phyloP scores from a whole-genome alignment of 2,329 filamentous ascomycete species.

The Claviceps purpurea region DNA sequence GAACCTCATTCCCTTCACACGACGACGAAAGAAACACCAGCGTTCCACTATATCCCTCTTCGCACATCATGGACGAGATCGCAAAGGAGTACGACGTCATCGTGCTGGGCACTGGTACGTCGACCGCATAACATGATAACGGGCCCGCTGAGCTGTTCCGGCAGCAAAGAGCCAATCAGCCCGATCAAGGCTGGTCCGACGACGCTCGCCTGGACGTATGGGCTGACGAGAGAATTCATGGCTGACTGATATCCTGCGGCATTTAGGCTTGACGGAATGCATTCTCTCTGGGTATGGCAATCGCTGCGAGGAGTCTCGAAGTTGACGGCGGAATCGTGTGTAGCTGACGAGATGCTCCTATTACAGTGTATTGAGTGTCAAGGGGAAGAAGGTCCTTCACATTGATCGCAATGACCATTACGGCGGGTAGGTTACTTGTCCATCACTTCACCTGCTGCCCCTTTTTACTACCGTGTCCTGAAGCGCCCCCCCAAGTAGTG shows the following conservation, averaged over 20 bases:
- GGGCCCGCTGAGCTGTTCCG: background rate
- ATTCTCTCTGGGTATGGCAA: conserved; percentile 83
- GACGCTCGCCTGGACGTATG: background rate
- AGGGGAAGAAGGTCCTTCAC: conserved; percentile 97
- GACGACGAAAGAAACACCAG: background rate
- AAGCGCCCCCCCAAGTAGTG: background rate
- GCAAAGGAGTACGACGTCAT: conserved; percentile 97
- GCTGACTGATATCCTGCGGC: conserved; percentile 10
- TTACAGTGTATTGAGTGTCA: conserved; percentile 75
- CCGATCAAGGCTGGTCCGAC: background rate
- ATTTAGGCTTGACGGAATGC: conserved; percentile 86
- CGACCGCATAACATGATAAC: background rate
- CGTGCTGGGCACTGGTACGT: conserved; percentile 89
- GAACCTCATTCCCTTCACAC: background rate
- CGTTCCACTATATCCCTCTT: background rate
- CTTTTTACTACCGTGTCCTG: background rate
- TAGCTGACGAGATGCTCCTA: conserved; percentile 19
- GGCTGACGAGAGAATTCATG: background rate
- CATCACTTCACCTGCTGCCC: background rate
- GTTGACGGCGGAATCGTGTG: background rate
- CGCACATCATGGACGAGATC: conserved; percentile 79
- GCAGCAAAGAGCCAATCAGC: background rate
- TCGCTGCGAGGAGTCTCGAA: background rate
- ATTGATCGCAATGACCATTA: conserved; percentile 98
- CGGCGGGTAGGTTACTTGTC: conserved; percentile 57